Evolutionary conservation across 495 filamentous ascomycete species (phyloP).

Genomic region (Aspergillus cavernicola): DNA sequence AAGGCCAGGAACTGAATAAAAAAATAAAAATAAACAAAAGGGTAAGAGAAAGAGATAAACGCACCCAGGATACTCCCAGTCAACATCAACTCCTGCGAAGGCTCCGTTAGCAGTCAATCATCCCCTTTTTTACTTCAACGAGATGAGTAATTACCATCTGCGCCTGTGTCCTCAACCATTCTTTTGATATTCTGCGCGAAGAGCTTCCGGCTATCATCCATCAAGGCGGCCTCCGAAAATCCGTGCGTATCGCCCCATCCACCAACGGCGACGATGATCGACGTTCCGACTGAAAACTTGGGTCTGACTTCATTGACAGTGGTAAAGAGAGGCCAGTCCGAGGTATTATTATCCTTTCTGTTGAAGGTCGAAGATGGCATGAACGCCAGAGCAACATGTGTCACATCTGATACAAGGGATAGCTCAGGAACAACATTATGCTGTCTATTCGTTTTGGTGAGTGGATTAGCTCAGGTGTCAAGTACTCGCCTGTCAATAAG

Average conservation of each 20-base stretch:
- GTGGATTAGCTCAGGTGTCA: no score
- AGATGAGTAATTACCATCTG: constrained; percentile 56
- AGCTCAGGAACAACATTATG: constrained; percentile 6
- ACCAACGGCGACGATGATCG: constrained; percentile 65
- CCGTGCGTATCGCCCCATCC: constrained; percentile 69
- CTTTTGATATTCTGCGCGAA: constrained; percentile 62
- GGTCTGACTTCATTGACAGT: constrained; percentile 57
- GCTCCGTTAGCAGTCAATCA: no score
- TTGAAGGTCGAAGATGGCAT: constrained; percentile 10
- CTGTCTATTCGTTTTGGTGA: no score
- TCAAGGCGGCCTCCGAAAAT: constrained; percentile 55
- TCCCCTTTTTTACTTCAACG: no score
- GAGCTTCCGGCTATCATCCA: constrained; percentile 43
- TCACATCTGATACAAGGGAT: background rate
- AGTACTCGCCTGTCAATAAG: no score
- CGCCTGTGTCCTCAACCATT: constrained; percentile 59
- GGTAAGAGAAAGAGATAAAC: no score
- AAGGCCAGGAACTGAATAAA: no score
- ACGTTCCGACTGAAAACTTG: constrained; percentile 55
- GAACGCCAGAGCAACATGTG: constrained; percentile 6
- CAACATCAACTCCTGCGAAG: constrained; percentile 56
- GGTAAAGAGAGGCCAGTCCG: constrained; percentile 37
- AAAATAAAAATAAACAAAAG: no score
- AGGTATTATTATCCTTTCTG: background rate
- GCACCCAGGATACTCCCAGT: constrained; percentile 72